Conservation (phyloP, 441 rosid species). For the Jatropha multifida region DNA sequence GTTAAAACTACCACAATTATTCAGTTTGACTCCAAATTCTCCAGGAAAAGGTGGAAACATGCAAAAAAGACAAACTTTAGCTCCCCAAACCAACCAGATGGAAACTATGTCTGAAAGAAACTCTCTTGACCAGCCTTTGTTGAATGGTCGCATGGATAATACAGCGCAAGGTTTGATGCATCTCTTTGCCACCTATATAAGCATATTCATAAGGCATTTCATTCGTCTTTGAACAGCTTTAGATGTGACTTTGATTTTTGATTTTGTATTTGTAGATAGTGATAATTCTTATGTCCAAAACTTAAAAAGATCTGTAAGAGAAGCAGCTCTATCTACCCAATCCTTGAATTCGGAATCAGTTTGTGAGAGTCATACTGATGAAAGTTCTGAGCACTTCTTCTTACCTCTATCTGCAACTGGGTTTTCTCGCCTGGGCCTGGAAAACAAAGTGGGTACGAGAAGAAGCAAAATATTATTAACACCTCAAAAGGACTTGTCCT, state of each 20-base stretch:
- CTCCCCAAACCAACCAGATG: slow-evolving; percentile 57
- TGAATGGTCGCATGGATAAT: slow-evolving; percentile 52
- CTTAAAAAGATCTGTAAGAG: slow-evolving; percentile 92
- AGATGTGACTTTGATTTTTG: slow-evolving; percentile 23
- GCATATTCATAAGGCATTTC: slow-evolving; percentile 5
- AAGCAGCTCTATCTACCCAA: slow-evolving; percentile 72
- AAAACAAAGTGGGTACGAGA: slow-evolving; percentile 44
- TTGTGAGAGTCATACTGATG: slow-evolving; percentile 71
- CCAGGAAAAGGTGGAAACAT: slow-evolving; percentile 77
- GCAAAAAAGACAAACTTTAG: slow-evolving; percentile 67
- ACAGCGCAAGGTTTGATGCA: slow-evolving; percentile 61
- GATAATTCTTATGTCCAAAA: slow-evolving; percentile 63
- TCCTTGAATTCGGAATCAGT: slow-evolving; percentile 71
- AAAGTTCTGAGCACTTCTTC: slow-evolving; percentile 85
- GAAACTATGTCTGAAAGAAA: slow-evolving; percentile 65
- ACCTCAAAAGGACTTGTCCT: slow-evolving; percentile 50
- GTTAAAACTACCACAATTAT: slow-evolving; percentile 89
- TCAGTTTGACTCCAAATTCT: slow-evolving; percentile 89
- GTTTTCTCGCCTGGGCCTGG: slow-evolving; percentile 52
- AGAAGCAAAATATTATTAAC: slow-evolving; percentile 55
- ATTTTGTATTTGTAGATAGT: slow-evolving; percentile 54
- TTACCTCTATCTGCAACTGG: slow-evolving; percentile 71
- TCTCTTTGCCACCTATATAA: slow-evolving; percentile 17
- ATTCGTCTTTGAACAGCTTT: slow-evolving; percentile 18
- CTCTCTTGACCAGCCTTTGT: slow-evolving; percentile 52